Base-by-base conservation (phyloP, 768 basidiomycete species). In the Hemileccinum impolitum region DNA sequence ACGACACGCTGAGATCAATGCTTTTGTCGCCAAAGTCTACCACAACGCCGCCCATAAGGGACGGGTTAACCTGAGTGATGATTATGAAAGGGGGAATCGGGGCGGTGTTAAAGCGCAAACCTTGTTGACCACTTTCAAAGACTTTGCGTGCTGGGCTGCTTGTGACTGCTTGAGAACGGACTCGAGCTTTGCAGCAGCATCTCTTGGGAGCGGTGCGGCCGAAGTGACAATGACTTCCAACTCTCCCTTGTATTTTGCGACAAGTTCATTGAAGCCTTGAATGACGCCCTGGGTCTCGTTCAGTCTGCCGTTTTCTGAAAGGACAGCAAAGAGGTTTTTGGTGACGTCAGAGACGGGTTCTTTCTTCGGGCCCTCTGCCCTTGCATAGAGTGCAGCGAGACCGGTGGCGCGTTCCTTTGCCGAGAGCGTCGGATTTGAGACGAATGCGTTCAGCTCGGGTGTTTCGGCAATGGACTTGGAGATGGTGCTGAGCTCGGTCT, bases 1-100 rank as follows among this genome's bases (percentile, higher is more conserved):
- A 92, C 42, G 84, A 85, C 48, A 95, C 94, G 59, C 91, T 94
- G 51, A 98, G 80, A 73, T 99, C 96, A 61, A 99, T 88, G 45
- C 92, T 93, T 78, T 95, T 95, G 77, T 97, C 96, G 55, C 94
- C 95, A 64, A 99, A 93, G 73, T 99, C 96, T 42, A 99, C 86
- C 52, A 97, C 78, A 51, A 98, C 69, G 43, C 96, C 96, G 50
- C 95, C 96, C 54, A 98, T 72, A 49, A 97, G 75, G n/a, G 82
- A 73, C 38, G 93, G 84, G 76, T 97, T 94, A 63, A 97, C 88
- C 93, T 95, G 52, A n/a, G n/a, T n/a, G 26, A 53, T 38, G 46
- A 50, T 28, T 44, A 43, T 58, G 46, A 54, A 36, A 45, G 36
- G 30, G 30, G 14, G 15, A 25, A 14, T 43, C 9, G 3, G 17